Conservation (phyloP, 2,329 filamentous ascomycete genomes). For the Didymella pomorum region DNA sequence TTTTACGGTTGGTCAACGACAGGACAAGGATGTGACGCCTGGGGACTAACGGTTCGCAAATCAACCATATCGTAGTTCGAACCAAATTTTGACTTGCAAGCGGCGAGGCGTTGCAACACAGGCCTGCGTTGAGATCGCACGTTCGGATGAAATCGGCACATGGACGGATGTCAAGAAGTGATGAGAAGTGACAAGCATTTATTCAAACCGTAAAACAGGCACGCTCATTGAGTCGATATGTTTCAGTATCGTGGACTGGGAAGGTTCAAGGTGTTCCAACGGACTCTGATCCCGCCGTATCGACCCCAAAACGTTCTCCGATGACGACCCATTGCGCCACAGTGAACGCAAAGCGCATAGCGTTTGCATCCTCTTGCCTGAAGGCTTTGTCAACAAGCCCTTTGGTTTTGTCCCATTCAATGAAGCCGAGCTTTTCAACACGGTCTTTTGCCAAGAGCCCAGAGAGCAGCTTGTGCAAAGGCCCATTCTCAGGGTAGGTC, state of each 20-base stretch:
- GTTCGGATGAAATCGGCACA: neutral
- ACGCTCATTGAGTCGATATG: neutral
- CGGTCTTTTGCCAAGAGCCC: slow-evolving; percentile 33
- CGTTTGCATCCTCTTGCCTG: slow-evolving; percentile 35
- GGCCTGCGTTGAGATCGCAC: neutral
- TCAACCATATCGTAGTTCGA: neutral
- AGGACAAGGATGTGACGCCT: neutral
- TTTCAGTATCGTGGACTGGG: neutral
- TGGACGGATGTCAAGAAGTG: neutral
- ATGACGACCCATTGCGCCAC: slow-evolving; percentile 58
- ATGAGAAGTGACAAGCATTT: neutral
- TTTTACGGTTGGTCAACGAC: neutral
- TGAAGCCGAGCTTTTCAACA: slow-evolving; percentile 40
- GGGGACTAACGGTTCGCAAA: neutral
- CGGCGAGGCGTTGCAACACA: neutral
- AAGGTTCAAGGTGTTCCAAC: slow-evolving; percentile 1
- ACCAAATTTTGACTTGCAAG: neutral
- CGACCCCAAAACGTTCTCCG: slow-evolving; percentile 54
- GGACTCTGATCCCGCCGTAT: slow-evolving; percentile 24
- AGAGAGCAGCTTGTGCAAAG: slow-evolving; percentile 50
- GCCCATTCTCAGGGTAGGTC: slow-evolving; percentile 53
- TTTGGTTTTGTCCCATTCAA: slow-evolving; percentile 47
- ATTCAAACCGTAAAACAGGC: neutral
- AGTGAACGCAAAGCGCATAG: slow-evolving; percentile 52
- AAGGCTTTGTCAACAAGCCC: slow-evolving; percentile 22